These are phyloP conservation scores for Puccinia coronata DNA, from an alignment of 1,284 basidiomycete species.

Conservation along the genomic window DNA sequence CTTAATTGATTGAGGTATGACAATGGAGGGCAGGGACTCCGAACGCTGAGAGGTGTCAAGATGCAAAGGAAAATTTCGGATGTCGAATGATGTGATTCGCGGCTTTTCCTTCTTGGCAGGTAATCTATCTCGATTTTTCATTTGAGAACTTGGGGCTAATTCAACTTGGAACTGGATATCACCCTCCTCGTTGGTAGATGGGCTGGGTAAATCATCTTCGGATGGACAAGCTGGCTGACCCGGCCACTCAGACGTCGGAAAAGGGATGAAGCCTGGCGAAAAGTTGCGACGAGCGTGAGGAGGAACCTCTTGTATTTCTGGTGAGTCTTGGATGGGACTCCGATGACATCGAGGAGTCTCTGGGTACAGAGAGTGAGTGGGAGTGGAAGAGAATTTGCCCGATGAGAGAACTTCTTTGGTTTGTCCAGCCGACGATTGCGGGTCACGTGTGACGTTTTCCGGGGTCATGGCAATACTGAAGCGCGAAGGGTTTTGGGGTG, in stretches of 20 bases:
- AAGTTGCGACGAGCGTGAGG: background rate
- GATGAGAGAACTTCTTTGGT: background rate
- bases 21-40: background rate
- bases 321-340: conserved; percentile 3
- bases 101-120: background rate
- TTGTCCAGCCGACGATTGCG: background rate
- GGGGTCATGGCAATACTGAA: background rate
- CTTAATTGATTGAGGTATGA: conserved; percentile 21
- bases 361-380: background rate
- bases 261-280: conserved; percentile 9
- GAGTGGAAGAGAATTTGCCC: background rate
- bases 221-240: background rate
- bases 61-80: conserved; percentile 43
- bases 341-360: conserved; percentile 3
- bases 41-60: conserved; percentile 16
- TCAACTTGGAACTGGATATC: background rate
- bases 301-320: background rate
- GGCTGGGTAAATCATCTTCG: background rate
- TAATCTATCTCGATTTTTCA: background rate
- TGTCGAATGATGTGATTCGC: conserved; percentile 33
- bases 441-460: background rate
- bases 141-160: background rate
- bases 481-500: background rate
- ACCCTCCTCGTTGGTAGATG: background rate
- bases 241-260: conserved; percentile 21